phyloP scores from a whole-genome alignment of 2,329 filamentous ascomycete species.

The Pseudogymnoascus sp. region DNA sequence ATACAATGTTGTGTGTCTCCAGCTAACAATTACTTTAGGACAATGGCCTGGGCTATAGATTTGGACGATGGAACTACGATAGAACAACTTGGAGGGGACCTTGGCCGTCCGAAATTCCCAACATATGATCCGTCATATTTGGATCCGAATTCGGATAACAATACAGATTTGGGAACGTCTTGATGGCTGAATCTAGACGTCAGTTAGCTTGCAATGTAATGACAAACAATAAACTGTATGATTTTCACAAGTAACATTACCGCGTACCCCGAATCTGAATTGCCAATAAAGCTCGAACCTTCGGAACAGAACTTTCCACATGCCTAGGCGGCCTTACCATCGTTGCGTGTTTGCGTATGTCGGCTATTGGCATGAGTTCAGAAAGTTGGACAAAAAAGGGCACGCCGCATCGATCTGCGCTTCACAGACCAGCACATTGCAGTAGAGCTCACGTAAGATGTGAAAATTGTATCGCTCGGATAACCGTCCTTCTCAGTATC shows the following conservation, averaged over 20 bases:
- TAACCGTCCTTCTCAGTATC: not conserved
- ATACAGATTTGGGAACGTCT: not conserved
- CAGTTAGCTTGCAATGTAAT: not conserved
- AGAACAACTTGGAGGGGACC: constrained; percentile 7
- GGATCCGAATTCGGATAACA: not conserved
- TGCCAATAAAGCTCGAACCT: not conserved
- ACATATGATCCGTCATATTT: not conserved
- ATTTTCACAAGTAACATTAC: not conserved
- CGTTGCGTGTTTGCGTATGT: not conserved
- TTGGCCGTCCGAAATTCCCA: constrained; percentile 3
- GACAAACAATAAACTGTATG: not conserved
- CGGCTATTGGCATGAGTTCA: not conserved
- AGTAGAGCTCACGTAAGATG: not conserved
- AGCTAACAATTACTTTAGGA: not conserved
- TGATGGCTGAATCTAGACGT: not conserved
- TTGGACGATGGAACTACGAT: constrained; percentile 11
- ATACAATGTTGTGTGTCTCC: not conserved
- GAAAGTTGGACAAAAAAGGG: not conserved
- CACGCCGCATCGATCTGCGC: not conserved
- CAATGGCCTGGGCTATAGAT: constrained; percentile 10
- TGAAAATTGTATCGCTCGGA: not conserved
- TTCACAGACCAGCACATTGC: not conserved
- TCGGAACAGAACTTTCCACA: not conserved
- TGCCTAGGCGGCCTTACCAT: not conserved
- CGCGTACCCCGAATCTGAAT: not conserved